Evolutionary conservation across 768 basidiomycete genomes (phyloP), one percentile per base, ranked within the genome.

Genomic region (Mrakia hoshinonis): DNA sequence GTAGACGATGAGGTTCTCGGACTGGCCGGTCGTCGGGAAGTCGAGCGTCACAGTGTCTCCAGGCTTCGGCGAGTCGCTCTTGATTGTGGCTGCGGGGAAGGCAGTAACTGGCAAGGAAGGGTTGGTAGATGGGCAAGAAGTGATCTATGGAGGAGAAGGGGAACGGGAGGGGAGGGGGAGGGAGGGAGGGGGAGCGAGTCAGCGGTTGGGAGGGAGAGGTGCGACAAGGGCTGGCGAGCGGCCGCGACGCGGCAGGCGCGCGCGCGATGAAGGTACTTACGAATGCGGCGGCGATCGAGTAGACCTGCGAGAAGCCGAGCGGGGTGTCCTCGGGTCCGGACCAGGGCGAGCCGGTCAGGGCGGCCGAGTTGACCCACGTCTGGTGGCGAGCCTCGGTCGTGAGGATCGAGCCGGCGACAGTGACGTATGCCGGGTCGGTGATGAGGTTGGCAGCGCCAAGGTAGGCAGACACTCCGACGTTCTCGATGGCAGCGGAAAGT

Each of bases 381-480:
- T 85, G 82, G 71, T 89, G 87, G 39, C 87, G 83, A 29, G 86
- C 82, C 76, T 89, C 86, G 67, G 83, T 83, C 13, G 85, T 80
- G 52, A 89, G 80, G 74, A 90, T 88, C 24, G 82, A 82, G 1
- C 87, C 63, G 22, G 63, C 63, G 5, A 43, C 63, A 22, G 55
- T 58, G 31, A 69, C 34, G 55, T 69, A 69, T n/a, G n/a, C 55
- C 3, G 58, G 58, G 43, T 69, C 47, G 58, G 68, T 69, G 43
- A 69, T 69, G 15, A 61, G 39, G 48, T 18, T 31, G 38, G 68
- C 68, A 1, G 84, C 84, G 18, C 88, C 88, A 69, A 84, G 81
- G 76, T 87, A 88, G 6, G 86, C 86, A 7, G 84, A 83, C 4
- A 83, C 81, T 38, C 68, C 80, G 4, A 58, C 83, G 38, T 82